Evolutionary conservation across 2,329 filamentous ascomycete species (phyloP), one percentile per base, ranked within the genome.

Genomic region (Plenodomus biglobosus): DNA sequence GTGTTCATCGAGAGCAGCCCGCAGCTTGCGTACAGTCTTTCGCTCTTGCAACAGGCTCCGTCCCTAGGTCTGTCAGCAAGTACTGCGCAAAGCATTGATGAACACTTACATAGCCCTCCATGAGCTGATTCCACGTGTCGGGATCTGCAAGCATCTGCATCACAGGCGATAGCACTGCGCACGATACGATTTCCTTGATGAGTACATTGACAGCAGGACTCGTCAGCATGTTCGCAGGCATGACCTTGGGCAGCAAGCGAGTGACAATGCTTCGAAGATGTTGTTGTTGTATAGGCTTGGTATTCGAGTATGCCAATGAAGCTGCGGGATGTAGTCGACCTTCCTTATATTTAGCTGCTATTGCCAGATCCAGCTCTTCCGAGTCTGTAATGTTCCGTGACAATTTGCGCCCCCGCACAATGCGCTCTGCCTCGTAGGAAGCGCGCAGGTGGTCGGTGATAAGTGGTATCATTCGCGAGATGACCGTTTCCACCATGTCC

Each of bases 101-200:
- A 30, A 18, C 24, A 41, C 68, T 61, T 60, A 70, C 85, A 72
- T 87, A 90, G 46, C 86, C 92, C 72, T 97, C 92, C 80, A 97
- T 90, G 50, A 96, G 73, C 70, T 96, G 92, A 64, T 99, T 97
- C 92, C 92, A 99, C 8, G 88, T 95, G 74, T 99, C 95, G 1
- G 95, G 92, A 60, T 99, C 92, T 4, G 89, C 84, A 16, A 99
- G 76, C 53, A 91, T 77, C 61, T 87, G 85, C 66, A 96, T 80
- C 18, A 95, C 76, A 0, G 94, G 94, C 36, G 85, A 85, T 32
- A 99, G 76, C 34, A 99, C 86, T n/a, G 90, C 90, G 71, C 94
- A 96, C 18, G 90, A 81, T n/a, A 96, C 84, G 52, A 99, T 86
- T 74, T 99, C 95, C 60, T 88, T 85, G 50, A 96, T 81, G 44